Conservation (phyloP, 768 basidiomycete species). For the Xerocomus potaroensis region DNA sequence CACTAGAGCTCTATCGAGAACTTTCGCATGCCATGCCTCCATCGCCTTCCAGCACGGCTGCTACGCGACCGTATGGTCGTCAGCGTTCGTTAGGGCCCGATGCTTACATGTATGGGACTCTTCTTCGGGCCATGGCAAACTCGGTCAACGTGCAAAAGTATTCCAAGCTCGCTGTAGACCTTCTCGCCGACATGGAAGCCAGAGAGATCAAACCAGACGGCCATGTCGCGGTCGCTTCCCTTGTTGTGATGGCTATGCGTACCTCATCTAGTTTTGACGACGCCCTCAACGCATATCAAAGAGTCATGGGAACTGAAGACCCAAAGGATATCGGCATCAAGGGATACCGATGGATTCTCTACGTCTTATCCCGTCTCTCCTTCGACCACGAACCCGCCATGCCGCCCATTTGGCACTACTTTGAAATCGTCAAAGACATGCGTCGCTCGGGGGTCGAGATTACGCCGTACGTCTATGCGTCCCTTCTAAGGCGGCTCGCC, state of each 20-base stretch:
- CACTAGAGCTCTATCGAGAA: slow-evolving; percentile 51
- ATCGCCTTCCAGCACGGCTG: slow-evolving; percentile 9
- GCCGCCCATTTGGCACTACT: slow-evolving; percentile 52
- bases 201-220: slow-evolving; percentile 44
- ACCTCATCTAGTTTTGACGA: slow-evolving; percentile 48
- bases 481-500: slow-evolving; percentile 56
- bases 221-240: slow-evolving; percentile 43
- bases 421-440: slow-evolving; percentile 81
- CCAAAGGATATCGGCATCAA: slow-evolving; percentile 44
- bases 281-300: slow-evolving; percentile 60
- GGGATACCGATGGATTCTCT: slow-evolving; percentile 61
- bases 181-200: slow-evolving; percentile 65
- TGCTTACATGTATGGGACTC: slow-evolving; percentile 48
- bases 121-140: slow-evolving; percentile 45
- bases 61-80: slow-evolving; percentile 19
- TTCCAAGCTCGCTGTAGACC: slow-evolving; percentile 40
- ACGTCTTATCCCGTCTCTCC: slow-evolving; percentile 56
- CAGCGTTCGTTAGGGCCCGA: slow-evolving; percentile 44
- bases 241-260: slow-evolving; percentile 66
- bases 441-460: slow-evolving; percentile 55
- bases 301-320: slow-evolving; percentile 27
- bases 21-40: slow-evolving; percentile 35
- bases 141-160: slow-evolving; percentile 47
- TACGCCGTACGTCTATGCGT: slow-evolving; percentile 59
- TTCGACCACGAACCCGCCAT: slow-evolving; percentile 39